Evolutionary conservation across 139 green algal genomes (phyloP).

Genomic region (Chlamydomonas schloesseri): DNA sequence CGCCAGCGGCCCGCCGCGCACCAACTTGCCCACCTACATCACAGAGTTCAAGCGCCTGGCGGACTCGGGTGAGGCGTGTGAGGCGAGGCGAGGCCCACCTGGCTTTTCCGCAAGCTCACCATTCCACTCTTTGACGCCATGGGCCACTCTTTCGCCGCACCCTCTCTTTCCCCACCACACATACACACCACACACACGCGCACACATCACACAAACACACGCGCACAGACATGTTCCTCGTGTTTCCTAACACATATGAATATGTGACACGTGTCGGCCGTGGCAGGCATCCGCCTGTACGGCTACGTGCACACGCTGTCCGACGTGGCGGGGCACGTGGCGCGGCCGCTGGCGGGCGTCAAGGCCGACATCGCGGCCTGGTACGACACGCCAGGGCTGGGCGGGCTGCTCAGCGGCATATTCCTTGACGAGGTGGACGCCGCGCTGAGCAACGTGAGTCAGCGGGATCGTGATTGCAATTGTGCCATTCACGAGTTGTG

Average conservation of each 20-base stretch:
- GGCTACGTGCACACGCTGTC: slow-evolving; percentile 31
- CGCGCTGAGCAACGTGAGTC: not conserved
- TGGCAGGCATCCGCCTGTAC: slow-evolving; percentile 16
- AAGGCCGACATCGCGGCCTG: slow-evolving; percentile 9
- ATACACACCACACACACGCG: too few relatives aligned
- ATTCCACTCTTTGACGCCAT: too few relatives aligned
- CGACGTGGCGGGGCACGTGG: not conserved
- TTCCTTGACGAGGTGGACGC: slow-evolving; percentile 27
- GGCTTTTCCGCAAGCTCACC: not conserved
- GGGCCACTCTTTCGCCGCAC: too few relatives aligned
- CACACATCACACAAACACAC: too few relatives aligned
- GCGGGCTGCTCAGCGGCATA: not conserved
- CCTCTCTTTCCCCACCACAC: too few relatives aligned
- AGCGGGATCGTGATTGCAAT: too few relatives aligned
- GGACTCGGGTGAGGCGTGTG: not conserved
- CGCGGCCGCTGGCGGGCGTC: slow-evolving; percentile 3
- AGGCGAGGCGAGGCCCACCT: not conserved
- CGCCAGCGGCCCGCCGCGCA: slow-evolving; percentile 20
- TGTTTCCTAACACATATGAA: too few relatives aligned
- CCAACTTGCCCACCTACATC: not conserved
- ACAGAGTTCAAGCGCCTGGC: not conserved
- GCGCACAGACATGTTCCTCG: too few relatives aligned
- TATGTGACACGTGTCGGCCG: too few relatives aligned
- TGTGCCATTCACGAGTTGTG: too few relatives aligned
- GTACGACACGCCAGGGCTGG: not conserved